Conservation (phyloP, 2,329 filamentous ascomycete species). For the Coleophoma crateriformis region DNA sequence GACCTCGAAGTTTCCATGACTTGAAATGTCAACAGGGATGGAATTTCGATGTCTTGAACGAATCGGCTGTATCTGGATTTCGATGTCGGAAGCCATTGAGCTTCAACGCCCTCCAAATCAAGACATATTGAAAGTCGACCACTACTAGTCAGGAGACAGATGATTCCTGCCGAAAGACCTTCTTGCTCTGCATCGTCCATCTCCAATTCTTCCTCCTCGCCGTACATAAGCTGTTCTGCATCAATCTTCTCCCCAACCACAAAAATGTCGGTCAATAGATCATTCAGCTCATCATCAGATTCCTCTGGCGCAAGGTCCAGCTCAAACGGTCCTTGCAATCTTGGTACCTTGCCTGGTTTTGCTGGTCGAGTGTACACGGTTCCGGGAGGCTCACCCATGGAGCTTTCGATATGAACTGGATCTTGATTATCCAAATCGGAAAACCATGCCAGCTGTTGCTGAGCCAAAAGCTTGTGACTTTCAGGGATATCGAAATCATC, state of each 20-base stretch:
- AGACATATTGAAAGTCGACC: slow-evolving; percentile 57
- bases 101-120: slow-evolving; percentile 56
- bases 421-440: slow-evolving; percentile 59
- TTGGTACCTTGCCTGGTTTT: slow-evolving; percentile 52
- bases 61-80: slow-evolving; percentile 40
- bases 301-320: slow-evolving; percentile 43
- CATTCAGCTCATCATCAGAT: slow-evolving; percentile 49
- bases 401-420: slow-evolving; percentile 45
- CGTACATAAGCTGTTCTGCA: slow-evolving; percentile 53
- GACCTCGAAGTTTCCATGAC: slow-evolving; percentile 53
- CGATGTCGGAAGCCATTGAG: slow-evolving; percentile 57
- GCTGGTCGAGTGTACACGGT: slow-evolving; percentile 53
- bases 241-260: slow-evolving; percentile 59
- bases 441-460: slow-evolving; percentile 65
- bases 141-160: slow-evolving; percentile 56
- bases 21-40: slow-evolving; percentile 54
- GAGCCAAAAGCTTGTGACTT: slow-evolving; percentile 49
- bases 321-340: slow-evolving; percentile 57
- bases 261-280: slow-evolving; percentile 54
- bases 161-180: slow-evolving; percentile 52
- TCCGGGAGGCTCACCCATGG: slow-evolving; percentile 40
- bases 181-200: slow-evolving; percentile 50
- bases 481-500: slow-evolving; percentile 50
- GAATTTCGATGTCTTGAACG: slow-evolving; percentile 32
- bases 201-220: slow-evolving; percentile 58